Conservation (phyloP, 2,329 filamentous ascomycete species). For the Fusarium secorum region DNA sequence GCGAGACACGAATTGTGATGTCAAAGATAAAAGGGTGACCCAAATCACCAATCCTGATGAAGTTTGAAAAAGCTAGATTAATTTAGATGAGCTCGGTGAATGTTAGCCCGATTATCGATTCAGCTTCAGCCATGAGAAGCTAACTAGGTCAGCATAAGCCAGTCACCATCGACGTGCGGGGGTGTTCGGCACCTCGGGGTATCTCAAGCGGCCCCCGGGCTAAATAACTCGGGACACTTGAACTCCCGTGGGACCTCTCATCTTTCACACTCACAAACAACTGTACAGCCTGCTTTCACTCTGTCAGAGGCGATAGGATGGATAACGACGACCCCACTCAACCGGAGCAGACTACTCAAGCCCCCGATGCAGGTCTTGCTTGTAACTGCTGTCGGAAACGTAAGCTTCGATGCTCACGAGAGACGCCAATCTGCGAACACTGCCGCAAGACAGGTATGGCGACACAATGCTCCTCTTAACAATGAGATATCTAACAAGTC, state of each 20-base stretch:
- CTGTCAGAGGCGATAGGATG: background rate
- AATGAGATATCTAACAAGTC: fast-evolving
- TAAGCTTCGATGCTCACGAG: conserved; percentile 31
- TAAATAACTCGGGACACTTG: background rate
- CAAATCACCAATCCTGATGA: background rate
- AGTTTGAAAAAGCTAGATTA: background rate
- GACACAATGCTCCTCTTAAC: fast-evolving
- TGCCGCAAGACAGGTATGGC: conserved; percentile 18
- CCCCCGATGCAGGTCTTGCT: conserved; percentile 6
- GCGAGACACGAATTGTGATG: background rate
- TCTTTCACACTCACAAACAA: background rate
- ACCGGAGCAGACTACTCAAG: background rate
- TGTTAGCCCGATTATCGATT: background rate
- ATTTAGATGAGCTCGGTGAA: background rate
- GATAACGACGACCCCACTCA: background rate
- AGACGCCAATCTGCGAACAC: conserved; percentile 27
- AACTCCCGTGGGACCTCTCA: background rate
- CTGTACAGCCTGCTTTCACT: background rate
- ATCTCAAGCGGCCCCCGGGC: background rate
- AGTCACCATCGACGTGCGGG: background rate
- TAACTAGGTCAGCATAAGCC: background rate
- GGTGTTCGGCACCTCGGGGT: background rate
- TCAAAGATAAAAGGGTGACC: background rate
- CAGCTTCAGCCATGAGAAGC: background rate
- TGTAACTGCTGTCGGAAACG: conserved; percentile 31